Conservation (phyloP, 2,329 filamentous ascomycete species). For the Fusarium subglutinans region DNA sequence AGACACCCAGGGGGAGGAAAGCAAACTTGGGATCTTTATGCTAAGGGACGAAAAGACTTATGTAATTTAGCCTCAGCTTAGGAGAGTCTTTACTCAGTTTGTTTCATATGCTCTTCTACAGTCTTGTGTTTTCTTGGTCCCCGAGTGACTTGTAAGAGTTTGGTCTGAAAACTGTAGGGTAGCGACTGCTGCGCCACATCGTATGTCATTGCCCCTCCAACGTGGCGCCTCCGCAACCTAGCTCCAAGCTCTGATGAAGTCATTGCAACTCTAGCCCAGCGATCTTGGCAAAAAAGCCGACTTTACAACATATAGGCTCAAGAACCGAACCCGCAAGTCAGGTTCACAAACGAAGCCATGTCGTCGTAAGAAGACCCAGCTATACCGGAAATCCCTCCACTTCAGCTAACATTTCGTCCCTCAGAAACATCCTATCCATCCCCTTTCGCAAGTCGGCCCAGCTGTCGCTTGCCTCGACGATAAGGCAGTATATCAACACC, state of each 20-base stretch:
- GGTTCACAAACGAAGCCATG: constrained; percentile 35
- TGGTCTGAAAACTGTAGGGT: background rate
- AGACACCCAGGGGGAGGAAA: background rate
- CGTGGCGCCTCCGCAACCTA: constrained; percentile 21
- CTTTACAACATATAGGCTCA: background rate
- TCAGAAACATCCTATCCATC: constrained; percentile 74
- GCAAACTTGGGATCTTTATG: background rate
- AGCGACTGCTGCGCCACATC: constrained; percentile 21
- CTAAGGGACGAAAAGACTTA: background rate
- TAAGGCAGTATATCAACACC: constrained; percentile 93
- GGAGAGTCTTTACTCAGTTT: background rate
- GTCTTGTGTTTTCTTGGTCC: background rate
- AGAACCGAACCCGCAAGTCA: background rate
- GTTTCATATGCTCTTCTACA: background rate
- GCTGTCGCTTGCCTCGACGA: constrained; percentile 80
- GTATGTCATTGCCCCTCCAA: constrained; percentile 39
- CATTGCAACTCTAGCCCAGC: constrained; percentile 28
- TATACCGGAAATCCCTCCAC: fast-evolving
- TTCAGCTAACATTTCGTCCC: constrained; percentile 16
- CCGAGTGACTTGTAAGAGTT: background rate
- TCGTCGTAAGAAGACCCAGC: constrained; percentile 36
- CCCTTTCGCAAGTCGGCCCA: constrained; percentile 89
- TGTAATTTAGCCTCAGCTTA: background rate
- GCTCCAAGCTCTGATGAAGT: constrained; percentile 34
- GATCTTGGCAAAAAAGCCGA: constrained; percentile 6